Percentiles rank a stretch among this genome's conserved stretches.
Evolutionary conservation across 192 early-diverging fungal genomes (phyloP).

Genomic region (Backusella psychrophila): DNA sequence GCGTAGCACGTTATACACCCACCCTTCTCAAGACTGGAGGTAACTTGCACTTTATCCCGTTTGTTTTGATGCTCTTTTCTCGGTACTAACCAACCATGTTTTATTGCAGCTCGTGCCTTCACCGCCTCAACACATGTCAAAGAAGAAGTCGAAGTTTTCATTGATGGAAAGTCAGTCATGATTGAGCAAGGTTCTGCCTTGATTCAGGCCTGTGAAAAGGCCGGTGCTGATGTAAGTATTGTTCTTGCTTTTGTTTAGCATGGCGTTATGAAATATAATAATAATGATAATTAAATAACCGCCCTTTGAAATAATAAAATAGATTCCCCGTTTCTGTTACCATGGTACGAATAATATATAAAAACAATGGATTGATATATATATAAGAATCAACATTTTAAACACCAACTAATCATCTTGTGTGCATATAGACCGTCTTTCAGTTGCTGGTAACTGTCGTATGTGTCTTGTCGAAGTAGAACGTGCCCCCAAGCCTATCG

Average conservation of each 20-base stretch:
- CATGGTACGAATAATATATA: slow-evolving; percentile 34
- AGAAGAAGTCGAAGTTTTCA: slow-evolving; percentile 83
- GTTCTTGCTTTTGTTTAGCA: no score
- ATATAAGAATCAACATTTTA: neutral
- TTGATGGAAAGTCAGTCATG: slow-evolving; percentile 88
- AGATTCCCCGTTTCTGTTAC: slow-evolving; percentile 78
- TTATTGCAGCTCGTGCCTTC: slow-evolving; percentile 35
- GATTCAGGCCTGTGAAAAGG: slow-evolving; percentile 98
- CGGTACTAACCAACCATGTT: neutral
- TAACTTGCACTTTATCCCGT: neutral
- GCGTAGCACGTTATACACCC: slow-evolving; percentile 24
- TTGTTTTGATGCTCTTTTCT: neutral
- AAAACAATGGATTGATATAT: neutral
- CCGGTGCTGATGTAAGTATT: slow-evolving; percentile 67
- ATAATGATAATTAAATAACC: neutral
- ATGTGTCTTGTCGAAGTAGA: slow-evolving; percentile 99
- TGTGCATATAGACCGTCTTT: slow-evolving; percentile 77
- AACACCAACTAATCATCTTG: neutral
- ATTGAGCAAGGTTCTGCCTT: slow-evolving; percentile 91
- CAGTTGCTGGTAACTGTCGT: slow-evolving; percentile 98
- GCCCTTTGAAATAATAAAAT: neutral
- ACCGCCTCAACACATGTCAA: slow-evolving; percentile 42
- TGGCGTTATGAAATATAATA: neutral
- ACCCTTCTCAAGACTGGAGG: slow-evolving; percentile 25
- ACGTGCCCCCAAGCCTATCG: slow-evolving; percentile 92